Evolutionary conservation across 306 rosid species (phyloP).

Genomic region (Astragalus membranaceus): DNA sequence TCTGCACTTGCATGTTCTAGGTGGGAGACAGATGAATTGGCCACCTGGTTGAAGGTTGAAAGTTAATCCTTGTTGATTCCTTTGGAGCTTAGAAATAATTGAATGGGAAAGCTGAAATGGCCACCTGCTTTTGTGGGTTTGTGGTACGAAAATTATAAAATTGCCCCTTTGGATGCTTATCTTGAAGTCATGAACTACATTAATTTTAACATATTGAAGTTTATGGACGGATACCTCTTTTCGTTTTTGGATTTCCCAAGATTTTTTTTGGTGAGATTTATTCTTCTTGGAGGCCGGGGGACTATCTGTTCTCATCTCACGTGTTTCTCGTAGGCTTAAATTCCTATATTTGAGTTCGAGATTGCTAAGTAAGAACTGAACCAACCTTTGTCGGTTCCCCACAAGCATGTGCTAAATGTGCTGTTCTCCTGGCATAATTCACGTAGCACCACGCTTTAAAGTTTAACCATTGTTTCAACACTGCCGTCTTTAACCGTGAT

Average conservation of each 20-base stretch:
- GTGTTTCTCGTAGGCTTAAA: not conserved
- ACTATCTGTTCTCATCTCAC: not conserved
- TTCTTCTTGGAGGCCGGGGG: not conserved
- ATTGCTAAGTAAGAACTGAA: not conserved
- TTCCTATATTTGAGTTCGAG: not conserved
- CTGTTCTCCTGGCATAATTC: not conserved
- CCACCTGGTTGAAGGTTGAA: conserved; percentile 66
- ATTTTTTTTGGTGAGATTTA: not conserved
- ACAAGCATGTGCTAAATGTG: not conserved
- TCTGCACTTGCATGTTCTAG: conserved; percentile 85
- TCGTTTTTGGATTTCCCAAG: not conserved
- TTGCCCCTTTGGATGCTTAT: not conserved
- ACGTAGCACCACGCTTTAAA: not conserved
- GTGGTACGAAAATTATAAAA: not conserved
- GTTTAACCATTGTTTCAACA: not conserved
- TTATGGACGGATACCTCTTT: not conserved
- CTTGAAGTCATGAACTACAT: not conserved
- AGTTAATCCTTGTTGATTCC: not conserved
- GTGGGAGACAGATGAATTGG: conserved; percentile 87
- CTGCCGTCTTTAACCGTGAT: not conserved
- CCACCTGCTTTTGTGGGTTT: not conserved
- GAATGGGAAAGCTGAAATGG: not conserved
- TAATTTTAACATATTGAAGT: not conserved
- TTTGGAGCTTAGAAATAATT: not conserved
- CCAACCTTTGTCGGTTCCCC: not conserved